phyloP scores from a whole-genome alignment of 2,329 filamentous ascomycete genomes.

The Intubia oerlemansii region DNA sequence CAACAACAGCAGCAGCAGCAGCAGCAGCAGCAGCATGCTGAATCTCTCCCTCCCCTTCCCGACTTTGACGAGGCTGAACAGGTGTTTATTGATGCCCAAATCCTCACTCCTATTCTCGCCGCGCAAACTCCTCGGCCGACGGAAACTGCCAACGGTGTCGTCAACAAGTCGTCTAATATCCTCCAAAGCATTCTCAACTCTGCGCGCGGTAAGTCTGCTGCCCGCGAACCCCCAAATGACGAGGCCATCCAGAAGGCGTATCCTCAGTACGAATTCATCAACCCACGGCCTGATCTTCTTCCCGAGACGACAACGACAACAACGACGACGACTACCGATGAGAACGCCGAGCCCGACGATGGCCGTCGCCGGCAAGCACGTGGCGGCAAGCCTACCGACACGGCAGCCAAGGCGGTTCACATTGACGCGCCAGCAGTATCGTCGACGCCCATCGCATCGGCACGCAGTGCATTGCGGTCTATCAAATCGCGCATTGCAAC shows the following conservation, averaged over 20 bases:
- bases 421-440: no score
- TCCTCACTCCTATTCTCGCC: slow-evolving; percentile 14
- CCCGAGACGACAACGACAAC: neutral
- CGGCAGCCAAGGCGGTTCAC: neutral
- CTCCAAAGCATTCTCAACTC: slow-evolving; percentile 7
- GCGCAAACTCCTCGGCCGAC: no score
- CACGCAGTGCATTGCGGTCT: neutral
- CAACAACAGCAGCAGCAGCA: no score
- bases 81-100: slow-evolving; percentile 14
- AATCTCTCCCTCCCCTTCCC: slow-evolving; percentile 8
- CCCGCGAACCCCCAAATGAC: no score
- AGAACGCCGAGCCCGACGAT: no score
- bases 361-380: no score
- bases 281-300: slow-evolving; percentile 1
- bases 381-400: neutral
- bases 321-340: neutral
- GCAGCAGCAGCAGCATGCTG: no score
- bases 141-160: slow-evolving; percentile 2
- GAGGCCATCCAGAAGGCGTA: slow-evolving; percentile 6
- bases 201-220: slow-evolving; percentile 4
- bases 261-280: slow-evolving; percentile 7
- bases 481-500: slow-evolving; percentile 4
- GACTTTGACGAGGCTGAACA: slow-evolving; percentile 16
- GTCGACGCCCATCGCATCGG: neutral
- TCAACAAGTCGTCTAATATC: slow-evolving; percentile 5